Conservation (phyloP, 2,329 filamentous ascomycete genomes). For the Cordyceps pruinosa region DNA sequence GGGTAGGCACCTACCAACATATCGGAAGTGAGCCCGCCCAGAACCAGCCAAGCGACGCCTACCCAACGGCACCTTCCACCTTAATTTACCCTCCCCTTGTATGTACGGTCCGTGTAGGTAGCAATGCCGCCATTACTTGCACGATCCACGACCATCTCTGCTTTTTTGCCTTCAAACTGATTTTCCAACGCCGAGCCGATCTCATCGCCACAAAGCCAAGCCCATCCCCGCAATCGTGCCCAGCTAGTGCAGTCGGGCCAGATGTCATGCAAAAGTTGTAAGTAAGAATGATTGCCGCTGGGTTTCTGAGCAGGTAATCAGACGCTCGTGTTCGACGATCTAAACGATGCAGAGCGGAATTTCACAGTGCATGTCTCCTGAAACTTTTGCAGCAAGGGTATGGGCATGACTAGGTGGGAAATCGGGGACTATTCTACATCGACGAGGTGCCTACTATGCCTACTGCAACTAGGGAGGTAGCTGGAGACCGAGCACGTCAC, state of each 20-base stretch:
- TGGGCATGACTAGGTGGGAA: too few relatives aligned
- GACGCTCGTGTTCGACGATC: too few relatives aligned
- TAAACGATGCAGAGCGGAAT: too few relatives aligned
- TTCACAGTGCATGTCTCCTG: too few relatives aligned
- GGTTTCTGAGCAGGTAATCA: background rate
- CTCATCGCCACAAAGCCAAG: background rate
- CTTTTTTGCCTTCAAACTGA: background rate
- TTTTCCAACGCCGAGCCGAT: background rate
- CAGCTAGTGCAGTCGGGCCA: background rate
- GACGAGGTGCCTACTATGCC: too few relatives aligned
- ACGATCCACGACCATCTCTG: background rate
- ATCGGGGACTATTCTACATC: too few relatives aligned
- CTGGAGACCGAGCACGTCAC: too few relatives aligned
- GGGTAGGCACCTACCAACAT: background rate
- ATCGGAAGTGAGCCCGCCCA: background rate
- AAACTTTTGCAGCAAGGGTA: too few relatives aligned
- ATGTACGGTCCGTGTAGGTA: background rate
- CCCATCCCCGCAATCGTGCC: background rate
- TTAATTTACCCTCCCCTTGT: background rate
- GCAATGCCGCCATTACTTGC: too few relatives aligned
- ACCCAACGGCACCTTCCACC: slow-evolving; percentile 3
- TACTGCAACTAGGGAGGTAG: too few relatives aligned
- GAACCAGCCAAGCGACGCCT: background rate
- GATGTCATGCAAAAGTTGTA: too few relatives aligned
- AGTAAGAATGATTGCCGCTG: too few relatives aligned